Conservation (phyloP, 176 grass and related monocot genomes). For the Saccharum spontaneum region DNA sequence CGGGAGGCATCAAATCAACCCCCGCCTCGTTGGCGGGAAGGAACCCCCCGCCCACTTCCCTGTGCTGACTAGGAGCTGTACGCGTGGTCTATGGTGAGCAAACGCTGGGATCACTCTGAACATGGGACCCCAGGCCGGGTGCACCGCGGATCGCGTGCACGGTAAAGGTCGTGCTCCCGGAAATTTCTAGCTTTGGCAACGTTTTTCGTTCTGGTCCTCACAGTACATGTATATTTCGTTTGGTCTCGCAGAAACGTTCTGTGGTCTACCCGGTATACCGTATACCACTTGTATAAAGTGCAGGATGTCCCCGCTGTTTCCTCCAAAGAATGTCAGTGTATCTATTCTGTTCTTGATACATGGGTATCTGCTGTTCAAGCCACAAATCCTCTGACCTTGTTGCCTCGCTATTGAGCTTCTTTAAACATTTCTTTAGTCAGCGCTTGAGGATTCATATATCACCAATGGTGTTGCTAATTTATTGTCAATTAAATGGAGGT, state of each 20-base stretch:
- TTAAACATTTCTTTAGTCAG: neutral
- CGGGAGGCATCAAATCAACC: constrained; percentile 25
- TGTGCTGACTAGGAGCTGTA: neutral
- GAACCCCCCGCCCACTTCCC: neutral
- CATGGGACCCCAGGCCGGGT: accelerated
- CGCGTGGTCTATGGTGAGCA: neutral
- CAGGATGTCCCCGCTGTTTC: neutral
- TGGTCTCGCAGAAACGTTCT: neutral
- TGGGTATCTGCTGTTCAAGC: neutral
- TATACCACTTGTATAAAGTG: neutral
- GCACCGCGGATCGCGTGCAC: neutral
- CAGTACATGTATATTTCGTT: neutral
- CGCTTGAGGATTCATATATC: neutral
- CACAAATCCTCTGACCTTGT: neutral
- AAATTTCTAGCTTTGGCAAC: neutral
- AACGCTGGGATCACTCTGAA: accelerated
- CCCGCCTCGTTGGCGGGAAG: constrained; percentile 41
- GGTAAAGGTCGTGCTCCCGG: neutral
- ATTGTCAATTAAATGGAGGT: neutral
- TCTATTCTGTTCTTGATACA: neutral
- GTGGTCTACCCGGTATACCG: too few relatives aligned
- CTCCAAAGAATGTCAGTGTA: neutral
- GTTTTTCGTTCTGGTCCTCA: neutral
- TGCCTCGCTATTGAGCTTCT: neutral
- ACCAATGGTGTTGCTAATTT: neutral